Evolutionary conservation across 2,329 filamentous ascomycete genomes (phyloP), one percentile per base, ranked within the genome.

Genomic region (Thelonectria discophora): DNA sequence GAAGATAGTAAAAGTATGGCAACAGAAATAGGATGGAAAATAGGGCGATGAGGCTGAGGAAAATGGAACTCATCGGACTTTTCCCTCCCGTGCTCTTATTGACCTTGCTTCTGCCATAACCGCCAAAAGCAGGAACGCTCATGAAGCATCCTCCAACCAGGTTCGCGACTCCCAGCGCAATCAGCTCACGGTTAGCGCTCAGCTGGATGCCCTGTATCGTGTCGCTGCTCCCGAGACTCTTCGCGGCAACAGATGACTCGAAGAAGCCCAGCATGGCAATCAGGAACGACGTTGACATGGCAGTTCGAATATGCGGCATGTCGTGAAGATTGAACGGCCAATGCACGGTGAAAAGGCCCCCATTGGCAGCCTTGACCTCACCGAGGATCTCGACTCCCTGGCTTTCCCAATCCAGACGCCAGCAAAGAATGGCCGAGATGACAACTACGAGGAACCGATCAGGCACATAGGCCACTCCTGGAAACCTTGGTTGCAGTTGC

Each of bases 221-320:
- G 65, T 90, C 86, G 52, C 81, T 82, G 43, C 86, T 86, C 7
- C 90, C 91, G 3, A 99, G 80, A 64, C 92, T 94, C 78, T 98
- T 98, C 37, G 95, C 95, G 1, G 95, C 95, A 12, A 99, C 93
- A 0, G 93, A 97, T 3, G 93, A 97, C 77, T 99, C 95, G 71
- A 99, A 99, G 78, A 99, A 99, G n/a, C 95, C 95, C 0, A 99
- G 88, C 21, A 99, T 83, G 1, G 94, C 93, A 66, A 99, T 97
- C 55, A 98, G 83, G 72, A 99, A 97, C 0, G 93, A 91, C 0
- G 95, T 98, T 53, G 92, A 90, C 84, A 98, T 90, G 39, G 93
- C 91, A 64, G 93, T 90, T 20, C 91, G 89, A 55, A 96, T 91
- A 73, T 97, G 90, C 21, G 87, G 84, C 82, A 98, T 88, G 69